Evolutionary conservation across 495 filamentous ascomycete genomes (phyloP), one percentile per base, ranked within the genome.

Genomic region (Pyrenula massariospora): DNA sequence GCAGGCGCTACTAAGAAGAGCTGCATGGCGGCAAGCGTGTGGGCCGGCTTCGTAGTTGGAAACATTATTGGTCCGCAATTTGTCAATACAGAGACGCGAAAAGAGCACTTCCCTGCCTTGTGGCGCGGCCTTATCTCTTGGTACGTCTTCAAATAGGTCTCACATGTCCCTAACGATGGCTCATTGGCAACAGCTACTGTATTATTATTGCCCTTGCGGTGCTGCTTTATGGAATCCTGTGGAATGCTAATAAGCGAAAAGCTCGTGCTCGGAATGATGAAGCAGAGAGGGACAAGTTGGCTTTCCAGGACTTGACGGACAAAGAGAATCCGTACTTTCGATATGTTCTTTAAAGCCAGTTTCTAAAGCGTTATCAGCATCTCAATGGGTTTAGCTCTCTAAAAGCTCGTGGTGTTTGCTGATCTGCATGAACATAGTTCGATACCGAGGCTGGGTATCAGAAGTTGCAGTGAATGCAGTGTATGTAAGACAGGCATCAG

Each of bases 1-100:
- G 87, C 86, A 0, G 87, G 87, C 0, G 80, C 84, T 19, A 90
- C 86, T 3, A 91, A 91, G 68, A 89, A 89, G 71, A 83, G 79
- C 56, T 76, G 83, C 58, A 88, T 84, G 74, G 82, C 84, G 0
- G 81, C 83, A 0, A 82, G 81, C 1, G 84, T 87, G 23, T 90
- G 88, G 58, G 83, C 86, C 0, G 85, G 83, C 0, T 88, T 88
- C 64, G 84, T 82, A 51, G 81, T 88, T 2, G 86, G 86, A 20
- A 83, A 84, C 57, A 88, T 88, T 52, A 77, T 88, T 25, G 84
- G 85, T 0, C 84, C 85, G 15, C 83, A 85, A 65, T 70, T 89
- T 19, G 73, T 88, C 42, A 80, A 80, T 50, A 80, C 74, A 36
- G 67, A 82, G 63, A 84, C 79, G 0, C 80, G 79, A 54, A 65